Evolutionary conservation across 805 yeast species (phyloP).

Genomic region (Metschnikowia drakensbergensis): DNA sequence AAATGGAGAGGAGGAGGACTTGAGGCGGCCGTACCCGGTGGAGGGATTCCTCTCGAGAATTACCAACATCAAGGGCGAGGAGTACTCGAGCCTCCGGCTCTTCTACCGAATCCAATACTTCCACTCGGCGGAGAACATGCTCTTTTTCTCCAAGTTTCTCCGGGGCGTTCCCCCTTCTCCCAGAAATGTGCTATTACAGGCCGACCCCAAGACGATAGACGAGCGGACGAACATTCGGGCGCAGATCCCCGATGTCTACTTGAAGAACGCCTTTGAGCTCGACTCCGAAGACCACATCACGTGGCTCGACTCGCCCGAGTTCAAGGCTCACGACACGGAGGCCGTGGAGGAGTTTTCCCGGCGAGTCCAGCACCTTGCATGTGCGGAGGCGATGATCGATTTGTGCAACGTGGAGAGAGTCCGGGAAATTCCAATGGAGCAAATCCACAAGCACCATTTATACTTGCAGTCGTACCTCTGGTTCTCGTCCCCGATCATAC

Average conservation of each 20-base stretch:
- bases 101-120: constrained; percentile 59
- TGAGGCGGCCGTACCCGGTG: constrained; percentile 61
- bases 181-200: constrained; percentile 17
- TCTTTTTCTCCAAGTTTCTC: constrained; percentile 54
- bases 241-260: constrained; percentile 36
- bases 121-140: constrained; percentile 55
- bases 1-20: constrained; percentile 1
- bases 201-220: constrained; percentile 2
- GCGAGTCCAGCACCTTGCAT: constrained; percentile 49
- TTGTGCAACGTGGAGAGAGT: constrained; percentile 47
- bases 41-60: constrained; percentile 76
- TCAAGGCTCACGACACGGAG: constrained; percentile 46
- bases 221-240: constrained; percentile 16
- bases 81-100: constrained; percentile 33
- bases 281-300: constrained; percentile 48
- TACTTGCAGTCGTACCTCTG: constrained; percentile 27
- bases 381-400: constrained; percentile 62
- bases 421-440: constrained; percentile 23
- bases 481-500: constrained; percentile 24
- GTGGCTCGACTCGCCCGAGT: constrained; percentile 56
- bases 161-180: constrained; percentile 64
- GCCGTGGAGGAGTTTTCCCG: constrained; percentile 70
- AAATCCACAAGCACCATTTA: constrained; percentile 24
- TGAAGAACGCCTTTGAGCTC: constrained; percentile 52
- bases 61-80: constrained; percentile 47